Conservation (phyloP, 306 rosid genomes). For the Rosa chinensis region DNA sequence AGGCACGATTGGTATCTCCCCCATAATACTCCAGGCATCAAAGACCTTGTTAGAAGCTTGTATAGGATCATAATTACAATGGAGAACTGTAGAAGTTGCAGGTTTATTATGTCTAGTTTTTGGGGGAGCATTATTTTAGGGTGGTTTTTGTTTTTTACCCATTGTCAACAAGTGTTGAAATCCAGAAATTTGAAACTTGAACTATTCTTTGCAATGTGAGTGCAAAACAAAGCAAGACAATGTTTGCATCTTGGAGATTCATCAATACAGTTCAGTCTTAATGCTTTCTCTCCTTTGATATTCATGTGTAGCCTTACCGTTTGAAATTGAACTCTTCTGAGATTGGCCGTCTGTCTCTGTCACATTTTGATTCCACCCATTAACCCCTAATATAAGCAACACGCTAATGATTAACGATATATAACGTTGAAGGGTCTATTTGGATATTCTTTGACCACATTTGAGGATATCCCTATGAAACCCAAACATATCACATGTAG, state of each 20-base stretch:
- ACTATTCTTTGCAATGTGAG: constrained; percentile 51
- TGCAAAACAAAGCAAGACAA: constrained; percentile 35
- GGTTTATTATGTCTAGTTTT: constrained; percentile 26
- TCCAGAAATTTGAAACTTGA: constrained; percentile 31
- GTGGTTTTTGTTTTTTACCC: constrained; percentile 26
- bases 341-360: neutral
- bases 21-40: constrained; percentile 10
- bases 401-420: neutral
- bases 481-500: too few relatives aligned
- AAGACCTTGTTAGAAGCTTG: constrained; percentile 41
- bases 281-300: neutral
- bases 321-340: neutral
- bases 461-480: too few relatives aligned
- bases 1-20: constrained; percentile 33
- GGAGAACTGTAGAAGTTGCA: constrained; percentile 39
- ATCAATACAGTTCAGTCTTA: neutral
- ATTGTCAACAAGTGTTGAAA: constrained; percentile 40
- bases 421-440: neutral
- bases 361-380: neutral
- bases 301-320: neutral
- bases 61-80: constrained; percentile 33
- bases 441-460: neutral
- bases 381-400: neutral
- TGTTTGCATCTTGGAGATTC: constrained; percentile 4
- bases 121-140: constrained; percentile 60